Evolutionary conservation across 1,284 basidiomycete genomes (phyloP).

Genomic region (Ustilago hordei): DNA sequence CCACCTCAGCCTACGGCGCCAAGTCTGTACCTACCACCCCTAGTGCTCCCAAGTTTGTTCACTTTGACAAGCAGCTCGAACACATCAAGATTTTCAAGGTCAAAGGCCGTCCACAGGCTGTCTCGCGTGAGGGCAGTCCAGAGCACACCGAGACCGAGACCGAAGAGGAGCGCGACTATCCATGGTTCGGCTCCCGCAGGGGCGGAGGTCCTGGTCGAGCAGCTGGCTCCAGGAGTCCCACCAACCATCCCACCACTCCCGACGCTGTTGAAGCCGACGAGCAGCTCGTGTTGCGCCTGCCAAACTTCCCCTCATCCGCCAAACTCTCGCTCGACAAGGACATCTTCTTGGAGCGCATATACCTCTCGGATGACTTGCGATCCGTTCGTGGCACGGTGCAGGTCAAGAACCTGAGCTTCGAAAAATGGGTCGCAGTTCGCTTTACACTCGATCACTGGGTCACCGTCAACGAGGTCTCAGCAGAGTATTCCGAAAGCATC

Average conservation of each 20-base stretch:
- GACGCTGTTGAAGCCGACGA: slow-evolving; percentile 49
- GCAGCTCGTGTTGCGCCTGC: slow-evolving; percentile 71
- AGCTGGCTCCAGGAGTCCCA: slow-evolving; percentile 28
- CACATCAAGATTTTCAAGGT: slow-evolving; percentile 89
- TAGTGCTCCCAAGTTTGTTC: slow-evolving; percentile 80
- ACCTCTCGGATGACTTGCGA: slow-evolving; percentile 76
- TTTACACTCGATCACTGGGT: slow-evolving; percentile 96
- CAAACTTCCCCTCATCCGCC: slow-evolving; percentile 73
- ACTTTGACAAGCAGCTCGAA: slow-evolving; percentile 91
- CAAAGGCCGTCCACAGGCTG: slow-evolving; percentile 91
- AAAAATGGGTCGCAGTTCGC: slow-evolving; percentile 87
- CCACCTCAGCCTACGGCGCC: slow-evolving; percentile 45
- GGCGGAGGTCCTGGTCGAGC: slow-evolving; percentile 28
- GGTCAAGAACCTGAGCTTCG: slow-evolving; percentile 86
- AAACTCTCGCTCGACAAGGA: slow-evolving; percentile 70
- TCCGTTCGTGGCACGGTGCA: slow-evolving; percentile 79
- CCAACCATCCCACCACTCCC: slow-evolving; percentile 31
- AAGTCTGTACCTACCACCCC: slow-evolving; percentile 74
- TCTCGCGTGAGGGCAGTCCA: slow-evolving; percentile 89
- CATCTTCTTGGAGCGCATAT: slow-evolving; percentile 73
- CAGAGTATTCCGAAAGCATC: slow-evolving; percentile 78
- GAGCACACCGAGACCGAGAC: slow-evolving; percentile 84
- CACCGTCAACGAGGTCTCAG: slow-evolving; percentile 92
- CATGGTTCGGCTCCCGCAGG: slow-evolving; percentile 50
- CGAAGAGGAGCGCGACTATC: slow-evolving; percentile 72